A percentile compares a stretch with the other conserved stretches of the same genome.
phyloP scores from a whole-genome alignment of 1,284 basidiomycete genomes.

The Entoloma clypeatum region DNA sequence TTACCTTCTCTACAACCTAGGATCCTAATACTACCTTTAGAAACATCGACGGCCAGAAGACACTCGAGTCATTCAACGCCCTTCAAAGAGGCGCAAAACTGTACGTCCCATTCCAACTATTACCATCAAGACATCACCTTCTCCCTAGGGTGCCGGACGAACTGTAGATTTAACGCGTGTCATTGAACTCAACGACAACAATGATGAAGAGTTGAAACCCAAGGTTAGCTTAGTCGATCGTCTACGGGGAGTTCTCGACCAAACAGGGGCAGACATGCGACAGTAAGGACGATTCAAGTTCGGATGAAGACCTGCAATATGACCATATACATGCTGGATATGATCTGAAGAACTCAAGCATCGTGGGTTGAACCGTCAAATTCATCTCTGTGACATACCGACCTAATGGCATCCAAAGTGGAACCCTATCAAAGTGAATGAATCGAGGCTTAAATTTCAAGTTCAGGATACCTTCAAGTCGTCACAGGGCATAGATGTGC shows the following conservation, averaged over 20 bases:
- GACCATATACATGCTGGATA: slow-evolving; percentile 21
- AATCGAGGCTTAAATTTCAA: slow-evolving; percentile 15
- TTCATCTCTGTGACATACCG: slow-evolving; percentile 3
- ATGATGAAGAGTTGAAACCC: slow-evolving; percentile 13
- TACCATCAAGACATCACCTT: too few relatives aligned
- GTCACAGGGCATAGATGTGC: slow-evolving; percentile 3
- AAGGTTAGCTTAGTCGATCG: slow-evolving; percentile 12
- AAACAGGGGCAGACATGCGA: slow-evolving; percentile 11
- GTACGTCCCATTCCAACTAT: too few relatives aligned
- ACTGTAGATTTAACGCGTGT: too few relatives aligned
- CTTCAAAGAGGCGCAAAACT: slow-evolving; percentile 7
- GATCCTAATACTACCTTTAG: too few relatives aligned
- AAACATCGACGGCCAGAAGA: too few relatives aligned
- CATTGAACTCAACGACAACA: slow-evolving; percentile 24
- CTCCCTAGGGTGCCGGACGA: too few relatives aligned
- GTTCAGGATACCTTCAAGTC: slow-evolving; percentile 6
- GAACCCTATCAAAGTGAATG: slow-evolving; percentile 16
- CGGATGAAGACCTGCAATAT: slow-evolving; percentile 24
- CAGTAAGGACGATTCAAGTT: slow-evolving; percentile 7
- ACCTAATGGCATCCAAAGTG: slow-evolving; percentile 12
- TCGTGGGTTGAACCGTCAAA: slow-evolving; percentile 15
- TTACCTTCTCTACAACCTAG: too few relatives aligned
- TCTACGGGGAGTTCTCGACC: background rate
- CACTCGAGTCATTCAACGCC: too few relatives aligned
- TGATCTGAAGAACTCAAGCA: slow-evolving; percentile 23